Evolutionary conservation across 1,284 basidiomycete species (phyloP), one percentile per base, ranked within the genome.

Genomic region (Sporisorium reilianum): DNA sequence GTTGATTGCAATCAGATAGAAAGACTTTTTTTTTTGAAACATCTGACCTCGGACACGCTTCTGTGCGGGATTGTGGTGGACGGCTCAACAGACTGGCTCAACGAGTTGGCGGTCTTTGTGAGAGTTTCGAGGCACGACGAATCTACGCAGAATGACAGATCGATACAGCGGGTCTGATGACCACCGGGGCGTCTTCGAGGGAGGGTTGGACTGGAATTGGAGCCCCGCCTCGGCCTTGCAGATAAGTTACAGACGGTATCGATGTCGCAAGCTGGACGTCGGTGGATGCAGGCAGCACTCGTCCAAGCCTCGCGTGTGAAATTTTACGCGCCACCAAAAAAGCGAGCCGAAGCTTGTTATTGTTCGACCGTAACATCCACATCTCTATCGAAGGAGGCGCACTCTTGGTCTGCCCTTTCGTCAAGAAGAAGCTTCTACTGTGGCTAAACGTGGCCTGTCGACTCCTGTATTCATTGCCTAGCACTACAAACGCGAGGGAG

Each of bases 171-270:
- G 16, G 18, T 20, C 18, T 14, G 23, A 16, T 18, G 12, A 45
- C 14, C 12, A 26, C 2, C 28, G 1, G 12, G 50, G 9, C 11
- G 32, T 12, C 6, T 12, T n/a, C n/a, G 38, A 14, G 49, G 41
- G 52, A 30, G 28, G 28, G 9, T 9, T 30, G 28, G 28, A 14
- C 18, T 55, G 36, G 30, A 55, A 38, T 68, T 69, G 66, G 56
- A 69, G 66, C 66, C 66, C 66, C 61, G 66, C 57, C 64, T 64
- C 61, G 56, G 61, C 25, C 64, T 34, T 55, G 59, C 52, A 42
- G 52, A 12, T 20, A 6, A 16, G 30, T 22, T 54, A n/a, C n/a
- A n/a, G 52, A 26, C 23, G 6, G 10, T 44, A 30, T 30, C 28
- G 28, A 30, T 30, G 28, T 30, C 28, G 28, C 28, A 30, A 5